These are phyloP conservation scores for Persicaria tinctoria DNA, from an alignment of 148 eudicot genomes.

Conservation along the genomic window DNA sequence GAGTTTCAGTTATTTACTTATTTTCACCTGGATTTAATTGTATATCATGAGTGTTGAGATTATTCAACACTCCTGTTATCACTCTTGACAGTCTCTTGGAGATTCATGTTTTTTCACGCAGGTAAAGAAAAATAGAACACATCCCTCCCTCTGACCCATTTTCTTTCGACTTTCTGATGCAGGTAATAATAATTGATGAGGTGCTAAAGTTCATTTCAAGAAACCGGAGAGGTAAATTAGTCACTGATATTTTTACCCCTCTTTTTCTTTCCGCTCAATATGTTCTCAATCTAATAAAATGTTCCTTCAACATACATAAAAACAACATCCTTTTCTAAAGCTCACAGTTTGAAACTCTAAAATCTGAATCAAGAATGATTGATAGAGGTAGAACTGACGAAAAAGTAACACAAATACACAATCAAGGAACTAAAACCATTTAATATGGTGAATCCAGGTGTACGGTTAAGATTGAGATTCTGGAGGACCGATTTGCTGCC, in stretches of 20 bases:
- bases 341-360: background rate
- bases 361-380: background rate
- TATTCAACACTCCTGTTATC: background rate
- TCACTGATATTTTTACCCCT: background rate
- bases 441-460: conserved; percentile 34
- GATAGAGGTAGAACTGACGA: background rate
- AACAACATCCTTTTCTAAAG: background rate
- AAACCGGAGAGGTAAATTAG: conserved; percentile 44
- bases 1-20: background rate
- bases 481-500: conserved; percentile 81
- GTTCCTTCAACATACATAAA: background rate
- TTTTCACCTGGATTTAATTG: background rate
- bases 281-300: background rate
- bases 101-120: background rate
- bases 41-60: background rate
- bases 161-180: conserved; percentile 16
- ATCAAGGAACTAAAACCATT: background rate
- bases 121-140: background rate
- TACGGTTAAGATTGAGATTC: conserved; percentile 48
- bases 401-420: background rate
- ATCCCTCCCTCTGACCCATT: background rate
- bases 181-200: conserved; percentile 96
- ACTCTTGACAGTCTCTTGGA: conserved; percentile 4
- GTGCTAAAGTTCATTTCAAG: conserved; percentile 86
- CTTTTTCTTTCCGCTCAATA: background rate